Base-by-base conservation (phyloP, 129 eudicot species). In the Scalesia atractyloides region DNA sequence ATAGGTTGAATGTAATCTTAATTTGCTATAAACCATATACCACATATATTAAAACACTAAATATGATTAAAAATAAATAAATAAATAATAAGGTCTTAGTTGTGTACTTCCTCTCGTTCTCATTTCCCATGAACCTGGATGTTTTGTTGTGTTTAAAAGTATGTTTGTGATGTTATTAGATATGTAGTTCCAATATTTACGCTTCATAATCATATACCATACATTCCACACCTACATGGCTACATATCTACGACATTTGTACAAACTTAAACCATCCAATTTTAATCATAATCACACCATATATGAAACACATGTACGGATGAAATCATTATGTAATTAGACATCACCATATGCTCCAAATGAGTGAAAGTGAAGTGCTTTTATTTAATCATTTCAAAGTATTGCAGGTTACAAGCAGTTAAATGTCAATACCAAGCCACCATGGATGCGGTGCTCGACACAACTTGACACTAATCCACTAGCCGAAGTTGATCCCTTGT, bases 401-500 rank as follows among this genome's bases (percentile, higher is more conserved):
- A 41, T 41, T 41, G 10, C 9, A 43, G 52, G 41, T 26, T 16
- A 75, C 19, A 43, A 66, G 37, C 54, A 53, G 67, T 66, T 26
- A 65, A 52, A 63, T 5, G 14, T 7, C 12, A 41, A 50, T 22
- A 49, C 63, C 70, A 64, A 64, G 60, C 66, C 17, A 74, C 76
- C 58, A 20, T 14, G 46, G 4, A 43, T 60, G 15, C 2, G 10
- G 11, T 41, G 56, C 20, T 22, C 22, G 68, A 30, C 34, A 72
- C n/a, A 20, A 54, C 66, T 54, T 24, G 6, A 19, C 13, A 26
- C 51, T 33, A 3, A 68, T 41, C 26, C 26, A 36, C 84, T 86
- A 88, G 61, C 97, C 97, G 15, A 92, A 92, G 89, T 89, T 92
- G 75, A 92, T 92, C 72, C 98, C 98, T 51, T 92, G 98, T 14